phyloP scores from a whole-genome alignment of 2,329 filamentous ascomycete species.

The Leptographium galeiforme region DNA sequence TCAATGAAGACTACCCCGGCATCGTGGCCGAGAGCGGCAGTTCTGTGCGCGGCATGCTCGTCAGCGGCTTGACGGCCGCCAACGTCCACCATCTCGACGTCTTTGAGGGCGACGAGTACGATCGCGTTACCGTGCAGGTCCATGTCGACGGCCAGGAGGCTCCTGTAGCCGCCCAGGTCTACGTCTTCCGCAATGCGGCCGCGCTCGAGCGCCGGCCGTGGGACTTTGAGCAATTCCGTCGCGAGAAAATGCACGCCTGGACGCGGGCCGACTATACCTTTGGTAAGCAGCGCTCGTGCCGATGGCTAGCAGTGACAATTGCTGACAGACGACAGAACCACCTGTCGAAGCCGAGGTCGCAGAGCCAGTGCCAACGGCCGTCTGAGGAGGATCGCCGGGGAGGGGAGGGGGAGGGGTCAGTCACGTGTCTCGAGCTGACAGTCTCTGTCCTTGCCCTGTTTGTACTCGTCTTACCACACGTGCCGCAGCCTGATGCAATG shows the following conservation, averaged over 20 bases:
- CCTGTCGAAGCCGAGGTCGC: no score
- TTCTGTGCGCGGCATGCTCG: constrained; percentile 61
- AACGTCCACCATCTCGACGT: constrained; percentile 64
- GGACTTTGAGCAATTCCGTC: constrained; percentile 75
- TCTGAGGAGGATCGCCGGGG: neutral
- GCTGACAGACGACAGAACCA: neutral
- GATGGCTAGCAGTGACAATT: constrained; percentile 14
- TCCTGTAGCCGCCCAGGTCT: constrained; percentile 44
- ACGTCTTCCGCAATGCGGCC: constrained; percentile 43
- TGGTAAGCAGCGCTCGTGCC: constrained; percentile 4
- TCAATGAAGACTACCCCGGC: constrained; percentile 64
- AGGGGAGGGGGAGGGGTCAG: no score
- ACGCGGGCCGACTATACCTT: constrained; percentile 35
- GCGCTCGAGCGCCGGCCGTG: constrained; percentile 62
- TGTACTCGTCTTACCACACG: no score
- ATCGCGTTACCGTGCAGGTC: constrained; percentile 39
- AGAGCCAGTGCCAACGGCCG: neutral
- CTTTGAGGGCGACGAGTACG: constrained; percentile 72
- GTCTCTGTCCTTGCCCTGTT: no score
- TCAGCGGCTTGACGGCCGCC: constrained; percentile 62
- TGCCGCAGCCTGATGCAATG: no score
- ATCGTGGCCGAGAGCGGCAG: constrained; percentile 45
- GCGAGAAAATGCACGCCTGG: constrained; percentile 52
- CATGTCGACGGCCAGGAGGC: constrained; percentile 27
- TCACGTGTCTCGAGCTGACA: no score